A percentile compares a stretch with the other conserved stretches of the same genome.
Evolutionary conservation across 805 yeast species (phyloP).

Genomic region (Candida vaughaniae): DNA sequence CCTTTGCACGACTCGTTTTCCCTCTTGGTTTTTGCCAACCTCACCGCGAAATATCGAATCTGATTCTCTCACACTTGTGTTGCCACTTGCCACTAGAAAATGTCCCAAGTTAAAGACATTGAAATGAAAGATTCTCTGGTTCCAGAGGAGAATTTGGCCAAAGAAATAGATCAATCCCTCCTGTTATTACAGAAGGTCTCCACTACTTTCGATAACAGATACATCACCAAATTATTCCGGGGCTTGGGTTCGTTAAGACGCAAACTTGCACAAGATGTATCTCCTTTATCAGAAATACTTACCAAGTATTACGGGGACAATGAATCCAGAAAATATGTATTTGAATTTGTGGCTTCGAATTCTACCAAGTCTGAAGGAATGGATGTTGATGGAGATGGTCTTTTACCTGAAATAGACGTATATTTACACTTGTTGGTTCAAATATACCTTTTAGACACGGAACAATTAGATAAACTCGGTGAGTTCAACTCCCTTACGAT

Average conservation of each 20-base stretch:
- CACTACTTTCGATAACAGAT: conserved; percentile 77
- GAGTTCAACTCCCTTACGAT: conserved; percentile 54
- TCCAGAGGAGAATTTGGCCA: conserved; percentile 1
- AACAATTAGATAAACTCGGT: conserved; percentile 48
- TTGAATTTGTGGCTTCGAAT: conserved; percentile 19
- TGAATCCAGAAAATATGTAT: conserved; percentile 28
- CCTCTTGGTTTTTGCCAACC: no score
- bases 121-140: conserved; percentile 2
- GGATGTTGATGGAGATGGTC: conserved; percentile 21
- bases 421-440: conserved; percentile 78
- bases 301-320: conserved; percentile 53
- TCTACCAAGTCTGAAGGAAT: conserved; percentile 19
- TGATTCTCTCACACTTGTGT: no score
- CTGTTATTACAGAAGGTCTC: conserved; percentile 60
- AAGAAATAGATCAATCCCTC: conserved; percentile 43
- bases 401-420: conserved; percentile 77
- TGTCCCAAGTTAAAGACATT: conserved; percentile 5
- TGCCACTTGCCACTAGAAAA: no score
- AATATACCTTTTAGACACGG: conserved; percentile 67
- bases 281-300: conserved; percentile 53
- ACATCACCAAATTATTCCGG: conserved; percentile 80
- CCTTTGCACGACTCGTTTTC: no score
- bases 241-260: conserved; percentile 77
- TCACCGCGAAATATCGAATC: no score
- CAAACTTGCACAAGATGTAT: conserved; percentile 43